Conservation (phyloP, 1,284 basidiomycete genomes). For the Puccinia hordei region DNA sequence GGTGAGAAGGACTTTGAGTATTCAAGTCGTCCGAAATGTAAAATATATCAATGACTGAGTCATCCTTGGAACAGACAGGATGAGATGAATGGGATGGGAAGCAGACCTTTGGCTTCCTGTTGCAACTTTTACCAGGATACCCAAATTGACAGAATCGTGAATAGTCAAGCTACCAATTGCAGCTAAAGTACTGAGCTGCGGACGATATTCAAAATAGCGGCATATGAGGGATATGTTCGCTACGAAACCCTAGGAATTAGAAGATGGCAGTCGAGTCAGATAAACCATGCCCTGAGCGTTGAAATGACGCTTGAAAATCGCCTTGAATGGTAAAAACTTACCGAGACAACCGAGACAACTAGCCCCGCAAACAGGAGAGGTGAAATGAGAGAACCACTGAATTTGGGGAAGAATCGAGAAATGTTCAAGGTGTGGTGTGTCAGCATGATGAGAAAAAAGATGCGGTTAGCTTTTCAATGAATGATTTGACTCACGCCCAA, state of each 20-base stretch:
- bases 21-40: not conserved
- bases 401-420: not conserved
- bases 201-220: conserved; percentile 46
- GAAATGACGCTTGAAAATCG: not conserved
- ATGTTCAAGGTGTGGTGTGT: not conserved
- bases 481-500: not conserved
- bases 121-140: conserved; percentile 26
- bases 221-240: conserved; percentile 40
- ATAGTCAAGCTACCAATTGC: conserved; percentile 47
- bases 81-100: not conserved
- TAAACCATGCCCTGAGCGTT: not conserved
- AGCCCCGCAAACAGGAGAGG: conserved; percentile 8
- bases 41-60: conserved; percentile 8
- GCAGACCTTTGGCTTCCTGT: not conserved
- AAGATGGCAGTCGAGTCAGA: not conserved
- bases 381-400: conserved; percentile 1
- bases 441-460: not conserved
- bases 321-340: not conserved
- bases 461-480: not conserved
- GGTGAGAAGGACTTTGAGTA: not conserved
- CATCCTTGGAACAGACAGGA: not conserved
- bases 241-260: conserved; percentile 15
- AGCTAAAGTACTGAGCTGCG: conserved; percentile 32
- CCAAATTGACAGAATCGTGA: conserved; percentile 35
- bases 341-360: conserved; percentile 25